Evolutionary conservation across 768 basidiomycete species (phyloP).

Genomic region (Leccinum variicolor): DNA sequence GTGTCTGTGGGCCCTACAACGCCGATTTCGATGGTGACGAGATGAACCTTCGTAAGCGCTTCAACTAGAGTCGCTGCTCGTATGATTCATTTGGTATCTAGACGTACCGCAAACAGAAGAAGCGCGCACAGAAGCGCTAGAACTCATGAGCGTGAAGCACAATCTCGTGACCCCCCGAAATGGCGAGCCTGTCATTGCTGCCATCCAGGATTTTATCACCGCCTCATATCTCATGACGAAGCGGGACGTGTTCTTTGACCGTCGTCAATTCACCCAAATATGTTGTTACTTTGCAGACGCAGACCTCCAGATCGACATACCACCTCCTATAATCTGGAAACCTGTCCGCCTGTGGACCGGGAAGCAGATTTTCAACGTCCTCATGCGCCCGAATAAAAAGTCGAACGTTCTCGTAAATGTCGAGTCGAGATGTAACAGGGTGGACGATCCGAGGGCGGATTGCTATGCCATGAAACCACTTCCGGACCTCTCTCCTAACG

Average conservation of each 20-base stretch:
- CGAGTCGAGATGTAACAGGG: slow-evolving; percentile 92
- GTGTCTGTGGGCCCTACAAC: slow-evolving; percentile 98
- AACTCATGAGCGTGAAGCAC: slow-evolving; percentile 95
- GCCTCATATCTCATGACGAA: slow-evolving; percentile 94
- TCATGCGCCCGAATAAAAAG: slow-evolving; percentile 89
- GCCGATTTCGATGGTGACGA: slow-evolving; percentile 99
- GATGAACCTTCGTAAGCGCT: slow-evolving; percentile 91
- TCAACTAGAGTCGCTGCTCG: neutral
- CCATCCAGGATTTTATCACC: slow-evolving; percentile 99
- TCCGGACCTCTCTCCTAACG: slow-evolving; percentile 90
- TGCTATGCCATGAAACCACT: slow-evolving; percentile 66
- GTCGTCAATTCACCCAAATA: slow-evolving; percentile 93
- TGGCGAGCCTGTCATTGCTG: slow-evolving; percentile 98
- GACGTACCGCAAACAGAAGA: slow-evolving; percentile 99
- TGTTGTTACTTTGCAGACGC: slow-evolving; percentile 94
- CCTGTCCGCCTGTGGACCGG: slow-evolving; percentile 95
- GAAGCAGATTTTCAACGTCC: slow-evolving; percentile 96
- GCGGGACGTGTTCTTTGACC: slow-evolving; percentile 89
- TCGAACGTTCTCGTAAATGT: slow-evolving; percentile 89
- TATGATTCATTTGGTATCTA: slow-evolving; percentile 28
- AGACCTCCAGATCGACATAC: slow-evolving; percentile 88
- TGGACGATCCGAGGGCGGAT: slow-evolving; percentile 65
- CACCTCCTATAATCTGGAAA: slow-evolving; percentile 92
- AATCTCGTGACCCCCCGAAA: slow-evolving; percentile 98
- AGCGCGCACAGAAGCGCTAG: slow-evolving; percentile 92